A percentile compares a stretch with the other conserved stretches of the same genome.
Evolutionary conservation across 2,329 filamentous ascomycete genomes (phyloP).

Genomic region (Domatiomyces globalis): DNA sequence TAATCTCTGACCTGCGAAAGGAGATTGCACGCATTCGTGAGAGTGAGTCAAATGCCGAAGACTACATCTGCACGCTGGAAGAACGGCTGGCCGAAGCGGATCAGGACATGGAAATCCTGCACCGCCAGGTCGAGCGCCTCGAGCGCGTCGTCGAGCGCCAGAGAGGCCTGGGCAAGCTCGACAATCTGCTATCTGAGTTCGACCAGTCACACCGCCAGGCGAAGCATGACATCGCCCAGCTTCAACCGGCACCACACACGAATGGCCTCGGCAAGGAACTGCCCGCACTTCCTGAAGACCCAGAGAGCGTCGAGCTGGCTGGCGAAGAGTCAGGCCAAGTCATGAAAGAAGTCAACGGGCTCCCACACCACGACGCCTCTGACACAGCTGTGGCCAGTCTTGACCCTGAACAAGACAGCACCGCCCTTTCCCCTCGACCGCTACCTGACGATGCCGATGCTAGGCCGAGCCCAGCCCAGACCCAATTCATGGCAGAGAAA

Average conservation of each 20-base stretch:
- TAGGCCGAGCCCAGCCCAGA: constrained; percentile 58
- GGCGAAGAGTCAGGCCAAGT: constrained; percentile 10
- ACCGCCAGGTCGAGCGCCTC: constrained; percentile 83
- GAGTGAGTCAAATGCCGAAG: constrained; percentile 79
- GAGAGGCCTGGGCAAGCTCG: constrained; percentile 83
- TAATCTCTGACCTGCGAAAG: constrained; percentile 76
- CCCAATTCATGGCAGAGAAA: constrained; percentile 78
- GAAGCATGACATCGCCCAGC: not conserved
- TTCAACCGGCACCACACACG: too few relatives aligned
- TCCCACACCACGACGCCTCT: constrained; percentile 23
- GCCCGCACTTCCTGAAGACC: constrained; percentile 30
- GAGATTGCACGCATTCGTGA: constrained; percentile 79
- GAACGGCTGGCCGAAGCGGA: constrained; percentile 91
- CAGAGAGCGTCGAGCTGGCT: constrained; percentile 28
- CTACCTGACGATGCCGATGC: constrained; percentile 33
- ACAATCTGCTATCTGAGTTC: constrained; percentile 80
- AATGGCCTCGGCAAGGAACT: constrained; percentile 17
- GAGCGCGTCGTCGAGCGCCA: constrained; percentile 94
- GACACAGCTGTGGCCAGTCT: constrained; percentile 16
- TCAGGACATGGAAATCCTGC: constrained; percentile 92
- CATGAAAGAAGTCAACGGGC: constrained; percentile 7
- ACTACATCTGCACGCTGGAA: constrained; percentile 93
- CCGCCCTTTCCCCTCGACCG: constrained; percentile 9
- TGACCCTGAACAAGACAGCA: constrained; percentile 19
- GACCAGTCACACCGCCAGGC: constrained; percentile 58